Conservation (phyloP, 441 rosid species). For the Erysimum pusillum region DNA sequence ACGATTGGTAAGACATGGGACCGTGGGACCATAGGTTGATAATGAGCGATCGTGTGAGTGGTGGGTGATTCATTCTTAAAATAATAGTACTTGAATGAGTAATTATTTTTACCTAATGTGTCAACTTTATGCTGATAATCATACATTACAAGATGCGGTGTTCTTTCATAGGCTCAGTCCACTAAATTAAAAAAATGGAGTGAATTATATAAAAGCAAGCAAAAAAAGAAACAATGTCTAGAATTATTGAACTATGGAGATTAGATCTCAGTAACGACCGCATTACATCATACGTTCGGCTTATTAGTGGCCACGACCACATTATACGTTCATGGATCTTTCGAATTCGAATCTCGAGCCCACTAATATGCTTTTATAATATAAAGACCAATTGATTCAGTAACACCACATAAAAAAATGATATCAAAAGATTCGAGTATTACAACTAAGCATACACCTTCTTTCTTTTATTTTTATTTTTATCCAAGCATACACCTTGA, state of each 20-base stretch:
- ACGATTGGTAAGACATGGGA: slow-evolving; percentile 19
- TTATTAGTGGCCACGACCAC: too few relatives aligned
- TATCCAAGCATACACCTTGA: background rate
- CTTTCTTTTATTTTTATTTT: too few relatives aligned
- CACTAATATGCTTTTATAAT: slow-evolving; percentile 11
- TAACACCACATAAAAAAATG: background rate
- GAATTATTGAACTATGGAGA: slow-evolving; percentile 22
- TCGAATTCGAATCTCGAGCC: slow-evolving; percentile 24
- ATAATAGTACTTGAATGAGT: too few relatives aligned
- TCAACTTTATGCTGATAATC: background rate
- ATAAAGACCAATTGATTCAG: slow-evolving; percentile 27
- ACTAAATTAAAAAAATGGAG: background rate
- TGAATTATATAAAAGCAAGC: background rate
- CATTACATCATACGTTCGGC: too few relatives aligned
- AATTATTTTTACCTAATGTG: slow-evolving; percentile 4
- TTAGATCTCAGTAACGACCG: background rate
- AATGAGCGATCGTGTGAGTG: background rate
- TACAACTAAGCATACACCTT: too few relatives aligned
- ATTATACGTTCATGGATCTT: background rate
- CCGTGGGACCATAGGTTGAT: slow-evolving; percentile 1
- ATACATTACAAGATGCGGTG: too few relatives aligned
- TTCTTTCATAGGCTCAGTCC: slow-evolving; percentile 22
- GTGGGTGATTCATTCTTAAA: background rate
- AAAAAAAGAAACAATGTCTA: background rate
- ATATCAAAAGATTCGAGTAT: slow-evolving; percentile 13